Evolutionary conservation across 192 early-diverging fungal genomes (phyloP).

Genomic region (Thamnidium elegans): DNA sequence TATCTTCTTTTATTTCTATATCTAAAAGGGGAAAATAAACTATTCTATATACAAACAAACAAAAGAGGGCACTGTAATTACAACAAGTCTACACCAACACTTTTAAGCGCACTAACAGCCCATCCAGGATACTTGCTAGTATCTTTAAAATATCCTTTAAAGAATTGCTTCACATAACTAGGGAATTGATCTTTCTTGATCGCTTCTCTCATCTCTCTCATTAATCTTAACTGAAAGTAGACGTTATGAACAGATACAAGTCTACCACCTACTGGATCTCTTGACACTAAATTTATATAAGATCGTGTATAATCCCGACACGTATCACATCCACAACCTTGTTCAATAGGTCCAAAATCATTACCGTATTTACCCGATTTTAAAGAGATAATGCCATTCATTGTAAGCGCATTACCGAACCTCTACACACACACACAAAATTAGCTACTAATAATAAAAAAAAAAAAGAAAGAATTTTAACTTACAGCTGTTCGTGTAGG

Average conservation of each 20-base stretch:
- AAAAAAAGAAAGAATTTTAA: background rate
- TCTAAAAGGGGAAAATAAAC: too few species aligned
- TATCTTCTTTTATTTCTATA: too few species aligned
- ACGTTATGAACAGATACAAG: conserved; percentile 82
- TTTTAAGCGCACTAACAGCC: conserved; percentile 70
- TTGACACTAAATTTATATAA: conserved; percentile 60
- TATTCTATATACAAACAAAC: background rate
- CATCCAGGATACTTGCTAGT: conserved; percentile 66
- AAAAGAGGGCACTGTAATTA: too few species aligned
- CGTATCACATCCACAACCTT: conserved; percentile 71
- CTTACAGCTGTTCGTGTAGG: conserved; percentile 79
- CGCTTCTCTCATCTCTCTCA: conserved; percentile 71
- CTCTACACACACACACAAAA: conserved; percentile 36
- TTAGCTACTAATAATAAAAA: background rate
- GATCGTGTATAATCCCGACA: conserved; percentile 73
- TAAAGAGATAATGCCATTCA: conserved; percentile 65
- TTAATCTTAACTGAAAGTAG: conserved; percentile 79
- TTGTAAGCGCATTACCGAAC: conserved; percentile 81
- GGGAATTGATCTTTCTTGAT: conserved; percentile 72
- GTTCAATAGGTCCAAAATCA: conserved; percentile 75
- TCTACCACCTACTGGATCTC: conserved; percentile 78
- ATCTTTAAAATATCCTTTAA: conserved; percentile 60
- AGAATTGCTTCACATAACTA: conserved; percentile 64
- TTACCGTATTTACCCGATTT: conserved; percentile 56
- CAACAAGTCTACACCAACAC: conserved; percentile 49